phyloP scores from a whole-genome alignment of 2,329 filamentous ascomycete species.

The Mycosphaerella sp. region DNA sequence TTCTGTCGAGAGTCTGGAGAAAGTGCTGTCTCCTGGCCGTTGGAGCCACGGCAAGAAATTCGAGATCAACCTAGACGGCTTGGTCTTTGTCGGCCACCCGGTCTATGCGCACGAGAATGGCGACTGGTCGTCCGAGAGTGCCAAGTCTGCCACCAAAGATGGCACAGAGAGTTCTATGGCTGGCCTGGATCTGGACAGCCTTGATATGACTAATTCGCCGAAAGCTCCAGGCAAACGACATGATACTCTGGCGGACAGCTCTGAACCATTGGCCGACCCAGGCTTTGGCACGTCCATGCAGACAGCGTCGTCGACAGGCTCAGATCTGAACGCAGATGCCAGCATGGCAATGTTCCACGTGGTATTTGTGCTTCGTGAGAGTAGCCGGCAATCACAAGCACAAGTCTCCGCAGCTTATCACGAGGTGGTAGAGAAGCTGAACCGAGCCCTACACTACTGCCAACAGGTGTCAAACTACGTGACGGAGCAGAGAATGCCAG shows the following conservation, averaged over 20 bases:
- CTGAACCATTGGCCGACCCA: conserved; percentile 23
- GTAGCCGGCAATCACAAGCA: conserved; percentile 66
- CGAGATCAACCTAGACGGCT: conserved; percentile 72
- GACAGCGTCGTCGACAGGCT: conserved; percentile 28
- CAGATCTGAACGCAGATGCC: conserved; percentile 30
- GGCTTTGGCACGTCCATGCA: conserved; percentile 28
- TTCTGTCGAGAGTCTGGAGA: conserved; percentile 63
- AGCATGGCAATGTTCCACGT: conserved; percentile 98
- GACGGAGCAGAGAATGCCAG: conserved; percentile 78
- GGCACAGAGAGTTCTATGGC: conserved; percentile 4
- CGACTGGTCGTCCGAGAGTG: conserved; percentile 19
- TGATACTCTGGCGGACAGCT: conserved; percentile 29
- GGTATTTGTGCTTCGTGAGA: conserved; percentile 82
- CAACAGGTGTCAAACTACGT: conserved; percentile 87
- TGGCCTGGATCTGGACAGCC: conserved; percentile 13
- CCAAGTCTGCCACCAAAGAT: conserved; percentile 9
- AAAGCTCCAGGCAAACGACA: conserved; percentile 10
- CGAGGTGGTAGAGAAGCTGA: conserved; percentile 85
- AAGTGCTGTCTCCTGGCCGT: conserved; percentile 64
- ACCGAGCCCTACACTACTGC: conserved; percentile 86
- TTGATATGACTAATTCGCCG: conserved; percentile 12
- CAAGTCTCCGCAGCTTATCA: conserved; percentile 70
- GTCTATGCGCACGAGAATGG: conserved; percentile 72
- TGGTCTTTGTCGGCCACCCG: conserved; percentile 76
- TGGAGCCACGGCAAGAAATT: conserved; percentile 72